A percentile compares a stretch with the other conserved stretches of the same genome.
phyloP scores from a whole-genome alignment of 495 filamentous ascomycete species.

The Aspergillus ostianus region DNA sequence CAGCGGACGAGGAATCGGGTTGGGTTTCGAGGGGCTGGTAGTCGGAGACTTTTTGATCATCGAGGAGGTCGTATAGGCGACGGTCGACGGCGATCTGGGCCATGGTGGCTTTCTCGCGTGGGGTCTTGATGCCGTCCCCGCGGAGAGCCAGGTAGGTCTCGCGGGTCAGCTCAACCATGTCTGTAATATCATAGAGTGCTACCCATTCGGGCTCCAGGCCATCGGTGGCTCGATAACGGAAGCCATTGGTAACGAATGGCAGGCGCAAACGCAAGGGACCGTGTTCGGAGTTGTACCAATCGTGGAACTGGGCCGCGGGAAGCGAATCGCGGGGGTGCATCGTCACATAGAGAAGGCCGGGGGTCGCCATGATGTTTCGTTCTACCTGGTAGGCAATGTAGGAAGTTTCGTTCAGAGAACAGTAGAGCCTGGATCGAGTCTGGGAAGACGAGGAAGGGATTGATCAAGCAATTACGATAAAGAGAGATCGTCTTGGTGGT shows the following conservation, averaged over 20 bases:
- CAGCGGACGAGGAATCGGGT: constrained; percentile 57
- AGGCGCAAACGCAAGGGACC: constrained; percentile 73
- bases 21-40: constrained; percentile 58
- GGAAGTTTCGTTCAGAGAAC: not conserved
- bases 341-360: constrained; percentile 74
- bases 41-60: constrained; percentile 47
- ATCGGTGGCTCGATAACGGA: constrained; percentile 72
- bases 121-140: constrained; percentile 59
- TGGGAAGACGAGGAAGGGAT: not conserved
- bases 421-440: not conserved
- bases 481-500: not conserved
- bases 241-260: constrained; percentile 70
- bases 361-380: constrained; percentile 35
- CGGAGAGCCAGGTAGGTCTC: constrained; percentile 66
- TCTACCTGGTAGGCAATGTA: not conserved
- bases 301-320: constrained; percentile 70
- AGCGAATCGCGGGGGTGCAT: constrained; percentile 69
- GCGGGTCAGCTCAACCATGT: constrained; percentile 65
- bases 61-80: constrained; percentile 63
- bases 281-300: constrained; percentile 91
- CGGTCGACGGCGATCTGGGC: constrained; percentile 70
- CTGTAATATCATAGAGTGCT: constrained; percentile 76
- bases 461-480: not conserved
- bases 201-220: constrained; percentile 61
- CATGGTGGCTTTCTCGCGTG: constrained; percentile 73